Conservation (phyloP, 106 monocot species). For the Posidonia australis region DNA sequence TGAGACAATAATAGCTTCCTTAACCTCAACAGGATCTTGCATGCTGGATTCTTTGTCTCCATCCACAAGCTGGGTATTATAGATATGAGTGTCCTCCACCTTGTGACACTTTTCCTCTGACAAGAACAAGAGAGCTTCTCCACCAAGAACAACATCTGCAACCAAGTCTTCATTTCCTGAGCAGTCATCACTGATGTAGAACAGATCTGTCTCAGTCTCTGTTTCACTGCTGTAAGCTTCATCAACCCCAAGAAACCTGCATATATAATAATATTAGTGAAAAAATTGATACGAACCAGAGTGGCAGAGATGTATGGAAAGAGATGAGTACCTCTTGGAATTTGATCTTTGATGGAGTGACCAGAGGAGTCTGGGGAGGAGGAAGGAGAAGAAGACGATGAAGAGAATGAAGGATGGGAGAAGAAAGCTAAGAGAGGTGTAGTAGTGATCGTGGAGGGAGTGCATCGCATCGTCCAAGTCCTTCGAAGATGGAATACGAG, state of each 20-base stretch:
- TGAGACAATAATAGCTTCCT: background rate
- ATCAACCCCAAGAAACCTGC: slow-evolving; percentile 16
- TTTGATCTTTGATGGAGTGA: slow-evolving; percentile 14
- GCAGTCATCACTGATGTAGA: slow-evolving; percentile 1
- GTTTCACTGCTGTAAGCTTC: slow-evolving; percentile 4
- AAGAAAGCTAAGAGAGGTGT: slow-evolving; percentile 1
- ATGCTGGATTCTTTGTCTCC: slow-evolving; percentile 1
- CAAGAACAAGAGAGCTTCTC: slow-evolving; percentile 35
- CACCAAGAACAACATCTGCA: slow-evolving; percentile 16
- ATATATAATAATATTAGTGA: background rate
- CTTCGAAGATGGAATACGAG: background rate
- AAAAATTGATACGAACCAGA: too few relatives aligned
- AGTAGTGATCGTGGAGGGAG: slow-evolving; percentile 27
- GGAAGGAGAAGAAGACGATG: slow-evolving; percentile 26
- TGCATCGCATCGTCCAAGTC: slow-evolving; percentile 16
- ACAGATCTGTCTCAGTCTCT: slow-evolving; percentile 2
- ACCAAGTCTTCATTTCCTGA: slow-evolving; percentile 15
- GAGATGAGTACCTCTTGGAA: background rate
- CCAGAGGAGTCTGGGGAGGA: slow-evolving; percentile 51
- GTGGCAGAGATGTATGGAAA: background rate
- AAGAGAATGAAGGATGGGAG: background rate
- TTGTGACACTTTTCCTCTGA: slow-evolving; percentile 11
- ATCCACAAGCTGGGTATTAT: slow-evolving; percentile 10
- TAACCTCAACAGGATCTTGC: background rate
- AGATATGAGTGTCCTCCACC: background rate